Evolutionary conservation across 2,329 filamentous ascomycete genomes (phyloP).

Genomic region (Colletotrichum liriopes): DNA sequence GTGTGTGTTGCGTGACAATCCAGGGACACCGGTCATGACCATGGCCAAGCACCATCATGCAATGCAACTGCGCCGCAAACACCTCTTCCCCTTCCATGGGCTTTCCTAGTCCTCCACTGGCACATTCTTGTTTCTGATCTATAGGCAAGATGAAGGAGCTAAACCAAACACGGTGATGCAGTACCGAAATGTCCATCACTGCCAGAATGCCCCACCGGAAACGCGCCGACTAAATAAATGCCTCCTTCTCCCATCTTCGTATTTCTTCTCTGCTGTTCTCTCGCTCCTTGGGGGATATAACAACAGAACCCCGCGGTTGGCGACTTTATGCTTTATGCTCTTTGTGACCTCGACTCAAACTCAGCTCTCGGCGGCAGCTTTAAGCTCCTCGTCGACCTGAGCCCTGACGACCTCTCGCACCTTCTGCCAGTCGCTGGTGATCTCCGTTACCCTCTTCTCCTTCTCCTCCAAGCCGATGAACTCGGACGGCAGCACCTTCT

Average conservation of each 20-base stretch:
- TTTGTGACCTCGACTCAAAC: background rate
- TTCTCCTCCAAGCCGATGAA: slow-evolving; percentile 85
- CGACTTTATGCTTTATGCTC: slow-evolving; percentile 1
- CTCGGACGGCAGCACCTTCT: slow-evolving; percentile 83
- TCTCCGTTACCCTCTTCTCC: slow-evolving; percentile 80
- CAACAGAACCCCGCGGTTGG: background rate
- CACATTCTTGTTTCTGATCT: slow-evolving; percentile 1
- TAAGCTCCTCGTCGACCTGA: slow-evolving; percentile 78
- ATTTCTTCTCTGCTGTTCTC: background rate
- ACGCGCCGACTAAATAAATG: slow-evolving; percentile 9
- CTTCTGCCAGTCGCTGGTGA: slow-evolving; percentile 80
- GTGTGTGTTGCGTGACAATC: background rate
- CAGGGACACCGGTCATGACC: background rate
- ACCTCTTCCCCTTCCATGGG: background rate
- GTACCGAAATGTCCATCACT: slow-evolving; percentile 14
- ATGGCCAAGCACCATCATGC: slow-evolving; percentile 7
- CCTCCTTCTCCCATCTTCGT: slow-evolving; percentile 10
- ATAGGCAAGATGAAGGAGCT: slow-evolving; percentile 6
- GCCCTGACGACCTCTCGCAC: slow-evolving; percentile 83
- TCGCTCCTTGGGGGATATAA: background rate
- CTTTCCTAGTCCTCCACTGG: background rate
- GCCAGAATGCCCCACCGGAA: background rate
- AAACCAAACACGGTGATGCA: slow-evolving; percentile 14
- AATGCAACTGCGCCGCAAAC: slow-evolving; percentile 15
- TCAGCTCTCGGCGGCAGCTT: slow-evolving; percentile 36